These are phyloP conservation scores for Trichophyton rubrum DNA, from an alignment of 2,329 filamentous ascomycete genomes.

Conservation along the genomic window DNA sequence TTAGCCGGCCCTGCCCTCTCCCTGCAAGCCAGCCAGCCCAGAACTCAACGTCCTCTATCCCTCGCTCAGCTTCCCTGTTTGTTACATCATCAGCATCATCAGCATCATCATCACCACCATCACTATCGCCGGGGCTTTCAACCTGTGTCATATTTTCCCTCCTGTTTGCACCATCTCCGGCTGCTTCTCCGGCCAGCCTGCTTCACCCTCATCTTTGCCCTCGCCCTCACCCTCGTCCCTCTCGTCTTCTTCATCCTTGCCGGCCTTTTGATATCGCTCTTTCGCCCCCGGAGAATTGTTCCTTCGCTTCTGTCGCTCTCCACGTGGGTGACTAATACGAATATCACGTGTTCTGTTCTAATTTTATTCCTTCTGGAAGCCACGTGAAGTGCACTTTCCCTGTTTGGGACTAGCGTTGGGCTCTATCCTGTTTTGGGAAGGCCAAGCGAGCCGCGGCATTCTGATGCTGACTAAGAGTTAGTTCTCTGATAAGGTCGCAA, in stretches of 20 bases:
- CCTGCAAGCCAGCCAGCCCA: conserved; percentile 1
- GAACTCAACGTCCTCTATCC: not conserved
- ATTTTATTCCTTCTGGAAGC: conserved; percentile 1
- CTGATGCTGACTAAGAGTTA: not conserved
- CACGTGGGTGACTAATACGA: conserved; percentile 3
- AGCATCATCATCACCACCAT: no score
- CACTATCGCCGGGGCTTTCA: not conserved
- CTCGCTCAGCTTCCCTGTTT: not conserved
- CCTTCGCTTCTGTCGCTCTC: not conserved
- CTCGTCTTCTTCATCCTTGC: not conserved
- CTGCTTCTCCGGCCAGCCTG: not conserved
- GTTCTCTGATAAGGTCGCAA: not conserved
- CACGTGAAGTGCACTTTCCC: not conserved
- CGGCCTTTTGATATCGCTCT: not conserved
- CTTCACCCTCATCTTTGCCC: not conserved
- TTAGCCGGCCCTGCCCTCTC: not conserved
- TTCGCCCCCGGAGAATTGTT: not conserved
- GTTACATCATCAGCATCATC: not conserved
- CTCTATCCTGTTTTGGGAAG: not conserved
- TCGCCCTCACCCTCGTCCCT: not conserved
- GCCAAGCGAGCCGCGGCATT: not conserved
- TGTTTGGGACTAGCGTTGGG: not conserved
- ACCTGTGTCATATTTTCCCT: not conserved
- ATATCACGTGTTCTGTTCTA: not conserved
- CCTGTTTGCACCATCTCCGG: not conserved